Evolutionary conservation across 495 filamentous ascomycete species (phyloP), one percentile per base, ranked within the genome.

Genomic region (Lasiosphaeria miniovina): DNA sequence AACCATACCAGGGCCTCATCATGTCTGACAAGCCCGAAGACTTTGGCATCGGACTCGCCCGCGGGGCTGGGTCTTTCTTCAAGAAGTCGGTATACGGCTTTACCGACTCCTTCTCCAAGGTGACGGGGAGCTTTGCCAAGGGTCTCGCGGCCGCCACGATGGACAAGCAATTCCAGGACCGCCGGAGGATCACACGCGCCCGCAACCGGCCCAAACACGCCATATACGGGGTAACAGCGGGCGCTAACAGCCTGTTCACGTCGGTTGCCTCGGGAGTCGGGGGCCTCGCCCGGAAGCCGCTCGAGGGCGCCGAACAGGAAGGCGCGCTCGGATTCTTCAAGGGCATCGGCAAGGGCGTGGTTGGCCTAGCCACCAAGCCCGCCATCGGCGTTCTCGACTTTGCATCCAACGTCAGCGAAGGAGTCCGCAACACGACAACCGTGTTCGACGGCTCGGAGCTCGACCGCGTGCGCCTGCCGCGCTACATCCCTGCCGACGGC

Each of bases 1-100:
- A 98, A 70, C 94, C 94, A 17, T 97, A 97, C 71, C 94, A 98
- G 78, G 94, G 94, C 33, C 82, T 98, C 57, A 93, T 97, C 69
- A 93, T 93, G 87, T 95, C 92, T 0, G 95, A 98, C 68, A 81
- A 88, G 54, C 94, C 94, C 17, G 91, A 97, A 75, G 92, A 98
- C 54, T 84, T 98, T 49, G 94, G 95, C 10, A 79, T 93, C 55
- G 95, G 95, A 12, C 92, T 98, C 63, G 95, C 95, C 11, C 96
- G 97, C 70, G 94, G 94, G 38, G 94, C 95, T 15, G 92, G 90
- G 1, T 95, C 90, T 71, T 98, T 98, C 71, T 89, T 97, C 66
- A 98, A 97, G 80, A 98, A 98, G 71, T 96, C 93, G 0, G 92
- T 98, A 31, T 98, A 96, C 72, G 94, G 94, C 49, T 88, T 98